Base-by-base conservation (phyloP, 2,329 filamentous ascomycete genomes). In the Zymoseptoria pseudotritici region DNA sequence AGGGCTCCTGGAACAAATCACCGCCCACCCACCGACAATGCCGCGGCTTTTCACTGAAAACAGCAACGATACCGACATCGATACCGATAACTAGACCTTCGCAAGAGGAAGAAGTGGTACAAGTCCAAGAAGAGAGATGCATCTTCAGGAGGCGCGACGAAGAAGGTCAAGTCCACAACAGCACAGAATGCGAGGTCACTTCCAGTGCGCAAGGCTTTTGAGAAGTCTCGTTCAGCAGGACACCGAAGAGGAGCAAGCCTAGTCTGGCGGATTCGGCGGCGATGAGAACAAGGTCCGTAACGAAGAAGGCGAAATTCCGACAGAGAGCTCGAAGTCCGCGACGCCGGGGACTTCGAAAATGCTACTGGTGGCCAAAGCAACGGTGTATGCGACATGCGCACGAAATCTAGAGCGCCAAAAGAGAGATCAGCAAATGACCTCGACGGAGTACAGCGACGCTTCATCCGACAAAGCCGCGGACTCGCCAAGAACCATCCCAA, bases 371-470 rank as follows among this genome's bases (percentile, higher is more conserved):
- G 3, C 9, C 31, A 36, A 17, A 5, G 31, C 31, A 36, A 11
- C 31, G 13, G 31, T 22, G 9, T 9, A 36, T 36, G 31, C 31
- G 31, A 36, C 9, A 73, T 73, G 71, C 71, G 71, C 68, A 72
- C 71, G 56, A 72, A 71, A 66, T 68, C 66, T 50, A 61, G 60
- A 9, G 58, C 59, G 8, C 50, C 61, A 19, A 50, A 61, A 53
- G 53, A 66, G 51, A 60, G 56, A 51, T 61, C 70, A 26, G 31
- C 8, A 29, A 61, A 69, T 67, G 63, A 67, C 63, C 63, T 71
- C 24, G 67, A 69, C 21, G 70, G 65, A 92, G 89, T 93, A 61
- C 88, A 90, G 72, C 84, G 87, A 70, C 86, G 88, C 9, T 11
- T 36, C 31, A 11, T 36, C 31, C 31, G 31, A 17, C 31, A 36